These are phyloP conservation scores for Thielaviopsis punctulata DNA, from an alignment of 2,329 filamentous ascomycete genomes.

Conservation along the genomic window DNA sequence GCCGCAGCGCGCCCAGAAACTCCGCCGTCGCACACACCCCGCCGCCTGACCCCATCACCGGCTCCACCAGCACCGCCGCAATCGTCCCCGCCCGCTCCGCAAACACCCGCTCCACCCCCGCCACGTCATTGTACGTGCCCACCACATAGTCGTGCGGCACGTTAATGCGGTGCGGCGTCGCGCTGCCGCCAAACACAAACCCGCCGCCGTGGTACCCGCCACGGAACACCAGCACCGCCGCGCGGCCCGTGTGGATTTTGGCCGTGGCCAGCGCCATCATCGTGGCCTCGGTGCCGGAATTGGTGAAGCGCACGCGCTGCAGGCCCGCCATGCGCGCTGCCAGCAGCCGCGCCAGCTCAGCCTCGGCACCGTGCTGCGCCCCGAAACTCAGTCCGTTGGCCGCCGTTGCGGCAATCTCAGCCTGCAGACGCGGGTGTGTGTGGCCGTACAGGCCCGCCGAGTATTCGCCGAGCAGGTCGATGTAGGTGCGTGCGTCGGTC, in stretches of 20 bases:
- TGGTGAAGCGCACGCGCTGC: constrained; percentile 42
- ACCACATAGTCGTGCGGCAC: constrained; percentile 40
- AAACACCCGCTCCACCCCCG: constrained; percentile 25
- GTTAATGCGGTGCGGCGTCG: constrained; percentile 22
- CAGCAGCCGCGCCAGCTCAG: constrained; percentile 32
- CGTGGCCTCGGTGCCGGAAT: constrained; percentile 50
- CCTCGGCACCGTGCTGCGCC: constrained; percentile 33
- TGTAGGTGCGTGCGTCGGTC: constrained; percentile 27
- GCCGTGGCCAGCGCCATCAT: constrained; percentile 40
- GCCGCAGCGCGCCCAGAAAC: constrained; percentile 36
- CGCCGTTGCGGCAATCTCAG: constrained; percentile 29
- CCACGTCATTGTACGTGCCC: constrained; percentile 43
- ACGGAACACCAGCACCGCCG: constrained; percentile 32
- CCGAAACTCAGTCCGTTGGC: constrained; percentile 37
- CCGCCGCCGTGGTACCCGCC: constrained; percentile 25
- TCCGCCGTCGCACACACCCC: constrained; percentile 30
- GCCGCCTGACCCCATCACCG: constrained; percentile 47
- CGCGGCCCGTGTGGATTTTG: constrained; percentile 26
- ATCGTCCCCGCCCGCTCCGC: constrained; percentile 23
- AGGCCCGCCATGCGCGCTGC: constrained; percentile 32
- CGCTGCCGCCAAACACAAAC: constrained; percentile 4
- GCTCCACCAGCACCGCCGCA: constrained; percentile 48
- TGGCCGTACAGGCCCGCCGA: constrained; percentile 51
- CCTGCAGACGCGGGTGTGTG: constrained; percentile 35
- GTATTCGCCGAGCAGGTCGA: constrained; percentile 45